Percentiles rank a stretch among this genome's conserved stretches.
These are phyloP conservation scores for Dipodascus albidus DNA, from an alignment of 805 yeast species.

Conservation along the genomic window DNA sequence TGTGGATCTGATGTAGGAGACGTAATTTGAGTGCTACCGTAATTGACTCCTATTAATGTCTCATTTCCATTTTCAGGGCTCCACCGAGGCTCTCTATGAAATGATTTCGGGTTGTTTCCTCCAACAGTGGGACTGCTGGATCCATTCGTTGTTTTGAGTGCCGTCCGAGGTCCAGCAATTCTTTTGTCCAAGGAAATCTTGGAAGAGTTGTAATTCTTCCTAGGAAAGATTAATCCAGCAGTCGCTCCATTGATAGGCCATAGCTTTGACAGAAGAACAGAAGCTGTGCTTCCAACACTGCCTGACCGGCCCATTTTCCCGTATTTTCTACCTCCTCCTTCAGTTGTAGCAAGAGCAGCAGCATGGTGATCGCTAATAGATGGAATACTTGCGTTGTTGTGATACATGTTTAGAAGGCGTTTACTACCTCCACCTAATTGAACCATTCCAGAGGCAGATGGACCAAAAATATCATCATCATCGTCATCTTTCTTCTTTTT, in stretches of 20 bases:
- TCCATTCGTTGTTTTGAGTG: too few species aligned
- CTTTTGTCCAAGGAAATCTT: too few species aligned
- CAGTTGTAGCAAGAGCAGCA: not conserved
- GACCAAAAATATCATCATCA: not conserved
- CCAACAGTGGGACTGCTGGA: not conserved
- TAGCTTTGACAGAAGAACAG: not conserved
- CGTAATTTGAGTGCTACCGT: not conserved
- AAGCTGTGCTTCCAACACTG: not conserved
- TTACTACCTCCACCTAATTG: not conserved
- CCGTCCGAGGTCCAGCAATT: too few species aligned
- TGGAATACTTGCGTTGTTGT: not conserved
- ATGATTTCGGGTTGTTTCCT: not conserved
- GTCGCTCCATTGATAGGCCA: not conserved
- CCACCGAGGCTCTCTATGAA: not conserved
- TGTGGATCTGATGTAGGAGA: not conserved
- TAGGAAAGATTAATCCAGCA: not conserved
- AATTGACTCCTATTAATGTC: too few species aligned
- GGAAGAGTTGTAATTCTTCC: not conserved
- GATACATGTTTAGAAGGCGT: not conserved
- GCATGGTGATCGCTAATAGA: slow-evolving; percentile 1
- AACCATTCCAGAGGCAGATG: not conserved
- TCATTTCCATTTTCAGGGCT: not conserved
- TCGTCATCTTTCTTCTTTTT: slow-evolving; percentile 6
- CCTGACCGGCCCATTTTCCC: not conserved
- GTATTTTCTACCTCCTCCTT: not conserved